Percentiles rank a stretch among this genome's conserved stretches.
phyloP scores from a whole-genome alignment of 228 moss, liverwort and hornwort genomes.

The Sphagnum magellanicum region DNA sequence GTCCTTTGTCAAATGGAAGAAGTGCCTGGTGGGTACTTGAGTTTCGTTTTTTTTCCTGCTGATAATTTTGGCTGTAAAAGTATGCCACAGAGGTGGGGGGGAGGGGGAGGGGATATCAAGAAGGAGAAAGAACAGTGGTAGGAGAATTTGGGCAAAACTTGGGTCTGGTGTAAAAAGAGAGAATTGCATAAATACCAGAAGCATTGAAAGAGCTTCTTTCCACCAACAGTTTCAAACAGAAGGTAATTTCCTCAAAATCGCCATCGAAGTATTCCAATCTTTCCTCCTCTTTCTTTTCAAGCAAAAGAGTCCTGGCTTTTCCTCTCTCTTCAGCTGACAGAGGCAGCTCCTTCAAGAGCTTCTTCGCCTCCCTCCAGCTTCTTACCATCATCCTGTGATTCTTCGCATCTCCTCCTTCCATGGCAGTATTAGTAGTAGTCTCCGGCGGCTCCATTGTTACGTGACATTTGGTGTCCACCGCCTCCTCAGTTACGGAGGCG shows the following conservation, averaged over 20 bases:
- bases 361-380: constrained; percentile 50
- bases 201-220: constrained; percentile 33
- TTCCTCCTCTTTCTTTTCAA: constrained; percentile 54
- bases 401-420: too few species aligned
- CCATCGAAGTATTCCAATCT: constrained; percentile 52
- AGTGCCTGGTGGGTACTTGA: too few species aligned
- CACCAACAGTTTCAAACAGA: constrained; percentile 52
- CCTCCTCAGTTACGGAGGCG: constrained; percentile 7
- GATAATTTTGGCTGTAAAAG: too few species aligned
- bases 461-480: constrained; percentile 43
- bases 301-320: constrained; percentile 39
- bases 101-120: neutral
- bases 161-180: too few species aligned
- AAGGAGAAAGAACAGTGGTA: constrained; percentile 1
- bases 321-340: constrained; percentile 44
- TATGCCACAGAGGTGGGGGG: too few species aligned
- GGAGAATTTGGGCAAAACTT: neutral
- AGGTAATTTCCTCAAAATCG: constrained; percentile 43
- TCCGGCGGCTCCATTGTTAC: constrained; percentile 15
- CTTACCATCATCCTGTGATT: constrained; percentile 26
- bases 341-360: constrained; percentile 42
- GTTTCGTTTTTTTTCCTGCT: too few species aligned
- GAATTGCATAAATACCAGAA: constrained; percentile 19
- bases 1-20: too few species aligned
- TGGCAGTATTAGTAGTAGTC: too few species aligned